Evolutionary conservation across 179 eudicot species (phyloP).

Genomic region (Camellia oleifera): DNA sequence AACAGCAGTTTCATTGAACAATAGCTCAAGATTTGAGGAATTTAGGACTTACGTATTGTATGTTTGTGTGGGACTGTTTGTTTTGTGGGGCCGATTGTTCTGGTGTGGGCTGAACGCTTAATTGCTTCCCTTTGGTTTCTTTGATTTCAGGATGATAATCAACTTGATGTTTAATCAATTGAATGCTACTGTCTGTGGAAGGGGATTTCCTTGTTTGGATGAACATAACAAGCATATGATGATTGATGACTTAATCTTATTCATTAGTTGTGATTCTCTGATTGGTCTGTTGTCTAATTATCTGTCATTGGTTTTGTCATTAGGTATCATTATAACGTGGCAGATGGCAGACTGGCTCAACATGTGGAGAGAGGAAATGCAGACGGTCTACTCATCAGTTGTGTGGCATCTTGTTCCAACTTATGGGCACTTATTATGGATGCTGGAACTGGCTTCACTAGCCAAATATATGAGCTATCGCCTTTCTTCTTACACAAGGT

Average conservation of each 20-base stretch:
- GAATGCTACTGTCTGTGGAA: background rate
- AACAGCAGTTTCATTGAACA: no score
- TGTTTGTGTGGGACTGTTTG: background rate
- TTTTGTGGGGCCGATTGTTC: background rate
- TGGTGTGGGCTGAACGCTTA: background rate
- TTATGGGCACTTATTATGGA: constrained; percentile 89
- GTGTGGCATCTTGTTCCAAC: constrained; percentile 72
- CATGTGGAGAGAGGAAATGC: constrained; percentile 80
- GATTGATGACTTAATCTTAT: no score
- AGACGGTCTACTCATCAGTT: constrained; percentile 75
- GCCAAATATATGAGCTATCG: constrained; percentile 74
- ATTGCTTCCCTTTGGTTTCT: background rate
- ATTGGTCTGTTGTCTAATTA: background rate
- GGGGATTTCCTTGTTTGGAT: background rate
- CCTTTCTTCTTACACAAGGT: constrained; percentile 79
- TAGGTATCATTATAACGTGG: constrained; percentile 85
- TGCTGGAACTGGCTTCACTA: constrained; percentile 73
- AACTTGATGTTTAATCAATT: background rate
- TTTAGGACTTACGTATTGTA: no score
- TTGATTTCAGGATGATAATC: constrained; percentile 2
- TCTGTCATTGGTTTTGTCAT: background rate
- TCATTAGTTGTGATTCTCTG: background rate
- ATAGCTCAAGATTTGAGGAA: no score
- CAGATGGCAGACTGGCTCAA: constrained; percentile 71
- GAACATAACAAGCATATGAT: background rate